Percentiles rank a stretch among this genome's conserved stretches.
Evolutionary conservation across 257 asterid genomes (phyloP).

Genomic region (Agastache rugosa): DNA sequence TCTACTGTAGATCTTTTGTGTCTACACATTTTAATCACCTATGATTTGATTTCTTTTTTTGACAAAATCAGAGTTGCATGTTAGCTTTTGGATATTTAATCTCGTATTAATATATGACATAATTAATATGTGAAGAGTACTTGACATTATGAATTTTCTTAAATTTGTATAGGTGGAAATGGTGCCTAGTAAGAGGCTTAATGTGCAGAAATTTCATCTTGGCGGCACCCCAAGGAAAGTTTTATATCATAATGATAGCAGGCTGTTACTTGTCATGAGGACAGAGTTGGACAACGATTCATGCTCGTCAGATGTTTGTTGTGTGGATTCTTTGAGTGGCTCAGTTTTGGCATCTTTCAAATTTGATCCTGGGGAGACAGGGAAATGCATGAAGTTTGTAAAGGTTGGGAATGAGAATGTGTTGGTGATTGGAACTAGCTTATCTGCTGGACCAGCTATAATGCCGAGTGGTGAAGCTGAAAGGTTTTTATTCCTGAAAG

Average conservation of each 20-base stretch:
- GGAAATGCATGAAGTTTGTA: slow-evolving; percentile 95
- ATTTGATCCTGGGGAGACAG: slow-evolving; percentile 91
- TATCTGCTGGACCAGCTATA: slow-evolving; percentile 87
- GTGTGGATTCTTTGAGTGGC: slow-evolving; percentile 93
- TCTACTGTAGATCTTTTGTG: neutral
- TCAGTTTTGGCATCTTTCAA: slow-evolving; percentile 74
- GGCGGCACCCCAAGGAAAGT: slow-evolving; percentile 98
- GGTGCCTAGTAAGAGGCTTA: slow-evolving; percentile 98
- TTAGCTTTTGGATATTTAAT: slow-evolving; percentile 24
- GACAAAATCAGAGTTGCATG: slow-evolving; percentile 17
- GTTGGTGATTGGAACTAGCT: slow-evolving; percentile 92
- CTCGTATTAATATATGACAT: slow-evolving; percentile 2
- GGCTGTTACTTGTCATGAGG: slow-evolving; percentile 83
- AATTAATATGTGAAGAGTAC: slow-evolving; percentile 18
- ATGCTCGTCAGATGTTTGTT: slow-evolving; percentile 86
- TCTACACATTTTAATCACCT: neutral
- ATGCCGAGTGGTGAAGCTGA: slow-evolving; percentile 99
- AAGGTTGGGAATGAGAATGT: slow-evolving; percentile 79
- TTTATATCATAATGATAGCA: slow-evolving; percentile 81
- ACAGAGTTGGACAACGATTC: slow-evolving; percentile 77
- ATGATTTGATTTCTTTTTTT: neutral
- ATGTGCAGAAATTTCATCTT: slow-evolving; percentile 91
- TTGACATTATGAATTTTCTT: slow-evolving; percentile 28
- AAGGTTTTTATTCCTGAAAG: slow-evolving; percentile 53
- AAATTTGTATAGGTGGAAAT: slow-evolving; percentile 76